Evolutionary conservation across 345 rosid species (phyloP).

Genomic region (Arabis hirsuta): DNA sequence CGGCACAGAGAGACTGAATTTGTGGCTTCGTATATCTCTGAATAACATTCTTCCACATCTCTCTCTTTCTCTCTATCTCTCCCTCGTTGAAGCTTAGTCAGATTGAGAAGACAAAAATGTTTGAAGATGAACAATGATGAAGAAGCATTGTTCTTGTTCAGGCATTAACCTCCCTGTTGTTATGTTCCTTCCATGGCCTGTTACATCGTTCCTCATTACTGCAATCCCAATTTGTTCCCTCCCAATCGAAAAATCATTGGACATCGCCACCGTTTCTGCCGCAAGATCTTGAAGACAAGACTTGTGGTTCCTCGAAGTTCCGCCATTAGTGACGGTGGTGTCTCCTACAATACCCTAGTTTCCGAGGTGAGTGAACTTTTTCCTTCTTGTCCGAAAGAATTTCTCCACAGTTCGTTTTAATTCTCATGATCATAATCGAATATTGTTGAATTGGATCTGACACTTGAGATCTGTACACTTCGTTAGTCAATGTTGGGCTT

Average conservation of each 20-base stretch:
- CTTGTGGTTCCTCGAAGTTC: conserved; percentile 42
- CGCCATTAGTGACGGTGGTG: conserved; percentile 38
- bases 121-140: conserved; percentile 54
- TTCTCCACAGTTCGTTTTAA: not conserved
- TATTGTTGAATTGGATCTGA: not conserved
- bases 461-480: too few relatives aligned
- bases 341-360: conserved; percentile 59
- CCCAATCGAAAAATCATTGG: conserved; percentile 31
- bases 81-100: too few relatives aligned
- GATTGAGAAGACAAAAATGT: conserved; percentile 49
- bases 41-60: conserved; percentile 44
- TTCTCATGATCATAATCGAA: not conserved
- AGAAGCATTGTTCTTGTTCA: conserved; percentile 39
- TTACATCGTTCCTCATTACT: conserved; percentile 48
- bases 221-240: conserved; percentile 48
- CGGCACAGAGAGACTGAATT: conserved; percentile 36
- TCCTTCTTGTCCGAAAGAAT: too few relatives aligned
- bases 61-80: not conserved
- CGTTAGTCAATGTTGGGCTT: too few relatives aligned
- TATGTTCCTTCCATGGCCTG: conserved; percentile 80
- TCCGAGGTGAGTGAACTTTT: conserved; percentile 57
- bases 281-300: conserved; percentile 41
- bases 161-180: conserved; percentile 41
- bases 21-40: conserved; percentile 40
- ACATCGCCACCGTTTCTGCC: conserved; percentile 22